Evolutionary conservation across 306 rosid species (phyloP), one percentile per base, ranked within the genome.

Genomic region (Castanea crenata): DNA sequence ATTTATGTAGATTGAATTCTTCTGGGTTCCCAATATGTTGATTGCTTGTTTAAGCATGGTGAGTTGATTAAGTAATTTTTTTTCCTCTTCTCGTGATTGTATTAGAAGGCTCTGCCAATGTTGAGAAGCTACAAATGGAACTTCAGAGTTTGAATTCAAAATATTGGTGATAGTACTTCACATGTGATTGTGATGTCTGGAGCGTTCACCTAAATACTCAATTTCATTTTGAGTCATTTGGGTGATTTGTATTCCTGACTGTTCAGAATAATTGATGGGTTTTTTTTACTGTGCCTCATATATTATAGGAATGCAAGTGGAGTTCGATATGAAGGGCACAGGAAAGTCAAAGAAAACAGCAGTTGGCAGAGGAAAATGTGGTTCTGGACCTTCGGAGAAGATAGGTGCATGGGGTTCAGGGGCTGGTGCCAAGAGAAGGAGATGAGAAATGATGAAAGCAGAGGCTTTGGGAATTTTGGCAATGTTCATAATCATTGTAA

Each of bases 91-190:
- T 74, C 35, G 34, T 71, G 56, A 80, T 80, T 68, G 58, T 76
- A 69, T 73, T 79, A 88, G 94, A 82, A 58, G 89, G 88, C 65
- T 71, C 87, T 69, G 74, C 78, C 25, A 76, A 82, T 57, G 92
- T 88, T 14, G 94, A 90, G 91, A 95, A 95, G 91, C 88, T 95
- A 89, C 88, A 87, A 76, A 78, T 85, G 73, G 99, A 89, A 82
- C 98, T 95, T 81, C 86, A 87, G 81, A 90, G 89, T 77, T 86
- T 89, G 86, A 95, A 89, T 82, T 86, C 89, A 44, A 89, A 91
- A 85, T 96, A 98, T 95, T 79, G 71, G 76, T 72, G 55, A 55
- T 79, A 69, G 55, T 77, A 38, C 79, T 70, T 80, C 55, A 41
- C 51, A 76, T 44, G 57, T 81, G 38, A 2, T 38, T 71, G 81